These are phyloP conservation scores for Nevesoporus exiguus DNA, from an alignment of 768 basidiomycete genomes.

Conservation along the genomic window DNA sequence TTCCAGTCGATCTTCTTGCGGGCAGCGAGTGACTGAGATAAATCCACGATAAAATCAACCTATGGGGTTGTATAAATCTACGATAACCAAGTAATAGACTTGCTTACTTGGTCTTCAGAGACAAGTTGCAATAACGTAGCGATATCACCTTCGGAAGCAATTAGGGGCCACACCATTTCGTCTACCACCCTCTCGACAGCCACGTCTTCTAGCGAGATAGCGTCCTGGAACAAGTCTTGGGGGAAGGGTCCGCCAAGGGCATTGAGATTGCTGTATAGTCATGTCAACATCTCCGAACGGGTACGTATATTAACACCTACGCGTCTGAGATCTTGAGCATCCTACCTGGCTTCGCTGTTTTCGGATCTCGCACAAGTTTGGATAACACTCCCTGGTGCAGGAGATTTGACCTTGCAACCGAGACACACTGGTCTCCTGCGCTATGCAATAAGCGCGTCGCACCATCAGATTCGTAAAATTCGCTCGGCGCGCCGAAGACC, in stretches of 20 bases:
- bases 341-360: constrained; percentile 66
- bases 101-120: constrained; percentile 70
- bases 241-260: constrained; percentile 62
- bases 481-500: constrained; percentile 69
- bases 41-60: constrained; percentile 75
- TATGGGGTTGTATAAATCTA: constrained; percentile 25
- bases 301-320: constrained; percentile 31
- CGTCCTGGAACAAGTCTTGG: constrained; percentile 69
- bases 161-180: constrained; percentile 77
- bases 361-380: constrained; percentile 59
- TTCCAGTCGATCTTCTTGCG: constrained; percentile 70
- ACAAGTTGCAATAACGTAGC: constrained; percentile 75
- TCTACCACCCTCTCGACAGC: constrained; percentile 44
- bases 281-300: background rate
- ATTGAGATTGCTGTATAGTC: constrained; percentile 55
- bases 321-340: constrained; percentile 73
- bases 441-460: constrained; percentile 56
- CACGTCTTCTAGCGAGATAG: constrained; percentile 57
- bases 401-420: constrained; percentile 55
- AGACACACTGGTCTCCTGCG: constrained; percentile 54
- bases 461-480: constrained; percentile 58
- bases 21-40: constrained; percentile 52
- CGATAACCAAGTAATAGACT: background rate
- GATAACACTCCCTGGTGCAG: constrained; percentile 64
- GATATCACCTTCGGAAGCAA: constrained; percentile 77